Evolutionary conservation across 768 basidiomycete genomes (phyloP).

Genomic region (Auricularia cornea): DNA sequence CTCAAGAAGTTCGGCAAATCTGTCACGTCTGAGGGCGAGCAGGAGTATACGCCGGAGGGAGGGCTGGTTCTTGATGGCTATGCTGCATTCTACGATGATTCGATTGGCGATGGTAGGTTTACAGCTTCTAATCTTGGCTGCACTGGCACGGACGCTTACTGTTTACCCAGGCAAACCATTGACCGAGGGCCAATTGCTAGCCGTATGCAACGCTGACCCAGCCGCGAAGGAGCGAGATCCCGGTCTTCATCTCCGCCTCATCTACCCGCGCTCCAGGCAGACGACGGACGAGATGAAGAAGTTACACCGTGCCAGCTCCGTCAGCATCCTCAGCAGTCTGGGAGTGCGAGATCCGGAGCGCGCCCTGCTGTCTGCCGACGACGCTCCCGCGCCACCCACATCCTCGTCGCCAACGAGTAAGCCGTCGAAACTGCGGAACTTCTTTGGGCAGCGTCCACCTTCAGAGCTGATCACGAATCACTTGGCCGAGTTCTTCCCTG

Average conservation of each 20-base stretch:
- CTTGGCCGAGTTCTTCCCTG: conserved; percentile 91
- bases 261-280: conserved; percentile 7
- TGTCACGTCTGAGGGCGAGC: conserved; percentile 28
- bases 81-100: conserved; percentile 70
- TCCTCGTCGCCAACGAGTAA: not conserved
- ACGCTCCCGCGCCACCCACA: not conserved
- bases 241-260: conserved; percentile 65
- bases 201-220: conserved; percentile 74
- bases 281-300: conserved; percentile 30
- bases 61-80: conserved; percentile 81
- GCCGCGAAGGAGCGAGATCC: conserved; percentile 73
- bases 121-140: conserved; percentile 11
- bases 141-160: conserved; percentile 4
- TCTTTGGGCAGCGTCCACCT: conserved; percentile 96
- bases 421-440: conserved; percentile 68
- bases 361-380: conserved; percentile 27
- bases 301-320: conserved; percentile 86
- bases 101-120: conserved; percentile 44
- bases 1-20: conserved; percentile 81
- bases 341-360: conserved; percentile 77
- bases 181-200: conserved; percentile 70
- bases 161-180: conserved; percentile 53
- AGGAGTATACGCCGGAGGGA: conserved; percentile 56
- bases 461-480: conserved; percentile 95
- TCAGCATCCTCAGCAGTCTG: conserved; percentile 89